phyloP scores from a whole-genome alignment of 768 basidiomycete species.

The Gymnopilus junonius region DNA sequence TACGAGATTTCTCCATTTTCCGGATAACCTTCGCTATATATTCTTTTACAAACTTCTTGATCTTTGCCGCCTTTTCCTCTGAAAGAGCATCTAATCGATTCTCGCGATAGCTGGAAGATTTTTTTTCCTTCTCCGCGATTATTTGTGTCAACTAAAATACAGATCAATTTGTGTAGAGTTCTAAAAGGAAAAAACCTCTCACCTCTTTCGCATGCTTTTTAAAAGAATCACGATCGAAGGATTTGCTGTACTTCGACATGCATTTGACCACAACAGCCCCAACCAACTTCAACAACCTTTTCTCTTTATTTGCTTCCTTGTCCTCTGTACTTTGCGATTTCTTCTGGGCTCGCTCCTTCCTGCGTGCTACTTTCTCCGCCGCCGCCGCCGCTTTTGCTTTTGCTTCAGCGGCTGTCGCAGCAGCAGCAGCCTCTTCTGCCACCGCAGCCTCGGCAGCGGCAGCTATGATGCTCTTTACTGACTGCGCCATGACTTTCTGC shows the following conservation, averaged over 20 bases:
- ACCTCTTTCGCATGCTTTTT: constrained; percentile 98
- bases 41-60: constrained; percentile 93
- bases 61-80: constrained; percentile 86
- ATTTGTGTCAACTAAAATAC: constrained; percentile 73
- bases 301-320: constrained; percentile 77
- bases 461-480: constrained; percentile 41
- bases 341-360: constrained; percentile 41
- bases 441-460: constrained; percentile 38
- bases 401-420: constrained; percentile 33
- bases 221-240: constrained; percentile 81
- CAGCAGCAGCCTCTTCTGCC: constrained; percentile 29
- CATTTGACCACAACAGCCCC: constrained; percentile 89
- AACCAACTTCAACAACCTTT: constrained; percentile 79
- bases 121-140: constrained; percentile 96
- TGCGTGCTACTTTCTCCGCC: constrained; percentile 34
- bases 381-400: constrained; percentile 35
- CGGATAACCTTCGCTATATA: constrained; percentile 83
- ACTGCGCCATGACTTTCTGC: constrained; percentile 25
- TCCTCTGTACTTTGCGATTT: constrained; percentile 57
- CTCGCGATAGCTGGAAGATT: constrained; percentile 78
- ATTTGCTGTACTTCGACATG: constrained; percentile 87
- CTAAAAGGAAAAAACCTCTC: constrained; percentile 1
- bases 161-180: not conserved
- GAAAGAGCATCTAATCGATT: constrained; percentile 74
- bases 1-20: constrained; percentile 61